Base-by-base conservation (phyloP, 2,329 filamentous ascomycete species). In the Coniochaeta hoffmannii region DNA sequence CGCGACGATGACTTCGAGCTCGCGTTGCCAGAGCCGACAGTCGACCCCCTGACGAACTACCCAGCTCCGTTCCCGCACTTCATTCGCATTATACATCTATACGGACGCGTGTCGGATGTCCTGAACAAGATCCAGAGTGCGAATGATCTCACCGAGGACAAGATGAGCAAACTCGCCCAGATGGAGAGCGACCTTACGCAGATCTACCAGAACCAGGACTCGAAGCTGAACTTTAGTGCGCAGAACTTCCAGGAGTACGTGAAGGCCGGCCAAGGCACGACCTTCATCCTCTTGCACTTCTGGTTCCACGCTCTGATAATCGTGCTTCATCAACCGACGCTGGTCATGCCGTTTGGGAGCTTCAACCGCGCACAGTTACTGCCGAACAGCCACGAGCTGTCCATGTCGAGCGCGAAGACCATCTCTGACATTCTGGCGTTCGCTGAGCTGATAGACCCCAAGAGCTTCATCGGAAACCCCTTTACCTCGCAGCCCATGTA, bases 401-500 rank as follows among this genome's bases (percentile, higher is more conserved):
- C 88, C 58, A 92, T 93, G 87, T 92, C 88, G 14, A 93, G 89
- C 24, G 91, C 90, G 12, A 96, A 95, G 73, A 95, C 90, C 0
- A 94, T 96, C 58, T 90, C 89, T 32, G 90, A 96, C 63, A 96
- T 96, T 15, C 72, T 95, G 9, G 87, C 88, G 1, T 95, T 95
- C 68, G 89, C 90, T 0, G 89, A 95, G 65, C 73, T 95, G 10
- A 89, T 94, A 53, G 89, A 95, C 67, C 85, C 88, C 0, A 91
- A 89, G 67, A 92, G 90, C 62, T 90, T 92, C 55, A 86, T 92
- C 32, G 89, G 90, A 1, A 96, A 94, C 57, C 90, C 90, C 0
- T 96, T 96, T 61, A 94, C 89, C 0, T 90, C 88, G 50, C 90
- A 96, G 68, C 90, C 90, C 0, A 95, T 95, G 65, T 96, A 95